These are phyloP conservation scores for Auricularia cornea DNA, from an alignment of 768 basidiomycete species.

Conservation along the genomic window DNA sequence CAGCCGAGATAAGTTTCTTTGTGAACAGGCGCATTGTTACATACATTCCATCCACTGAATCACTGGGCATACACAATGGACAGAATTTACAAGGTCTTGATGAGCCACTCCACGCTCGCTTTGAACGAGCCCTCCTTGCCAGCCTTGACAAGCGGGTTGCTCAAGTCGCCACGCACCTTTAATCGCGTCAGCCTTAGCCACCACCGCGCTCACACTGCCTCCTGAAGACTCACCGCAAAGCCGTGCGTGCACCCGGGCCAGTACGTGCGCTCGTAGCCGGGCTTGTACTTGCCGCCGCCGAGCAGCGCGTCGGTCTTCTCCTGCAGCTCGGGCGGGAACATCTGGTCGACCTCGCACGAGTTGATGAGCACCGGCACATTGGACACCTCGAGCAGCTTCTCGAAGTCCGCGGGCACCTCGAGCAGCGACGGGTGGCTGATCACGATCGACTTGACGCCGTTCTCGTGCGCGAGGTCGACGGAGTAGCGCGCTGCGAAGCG, in stretches of 20 bases:
- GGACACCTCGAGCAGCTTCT: slow-evolving; percentile 42
- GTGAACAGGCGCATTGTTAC: no score
- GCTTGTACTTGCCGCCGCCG: slow-evolving; percentile 35
- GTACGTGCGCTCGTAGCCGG: slow-evolving; percentile 40
- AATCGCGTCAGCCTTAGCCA: not conserved
- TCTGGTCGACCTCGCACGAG: slow-evolving; percentile 43
- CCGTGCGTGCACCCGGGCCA: slow-evolving; percentile 45
- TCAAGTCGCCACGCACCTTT: slow-evolving; percentile 17
- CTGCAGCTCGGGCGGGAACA: slow-evolving; percentile 42
- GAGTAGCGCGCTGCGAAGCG: slow-evolving; percentile 38
- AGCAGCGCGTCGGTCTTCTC: slow-evolving; percentile 42
- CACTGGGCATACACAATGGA: no score
- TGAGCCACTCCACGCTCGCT: slow-evolving; percentile 47
- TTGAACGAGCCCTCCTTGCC: slow-evolving; percentile 60
- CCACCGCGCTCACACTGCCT: no score
- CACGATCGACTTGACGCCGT: slow-evolving; percentile 38
- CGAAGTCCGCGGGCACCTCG: slow-evolving; percentile 48
- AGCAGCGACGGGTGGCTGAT: slow-evolving; percentile 59
- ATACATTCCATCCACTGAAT: no score
- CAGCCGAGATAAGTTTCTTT: no score
- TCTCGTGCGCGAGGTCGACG: slow-evolving; percentile 56
- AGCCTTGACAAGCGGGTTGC: slow-evolving; percentile 43
- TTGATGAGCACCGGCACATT: slow-evolving; percentile 60
- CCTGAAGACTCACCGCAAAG: slow-evolving; percentile 37
- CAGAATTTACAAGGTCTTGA: slow-evolving; percentile 26